A percentile compares a stretch with the other conserved stretches of the same genome.
Conservation (phyloP, 2,329 filamentous ascomycete genomes). For the Botrytis byssoidea region DNA sequence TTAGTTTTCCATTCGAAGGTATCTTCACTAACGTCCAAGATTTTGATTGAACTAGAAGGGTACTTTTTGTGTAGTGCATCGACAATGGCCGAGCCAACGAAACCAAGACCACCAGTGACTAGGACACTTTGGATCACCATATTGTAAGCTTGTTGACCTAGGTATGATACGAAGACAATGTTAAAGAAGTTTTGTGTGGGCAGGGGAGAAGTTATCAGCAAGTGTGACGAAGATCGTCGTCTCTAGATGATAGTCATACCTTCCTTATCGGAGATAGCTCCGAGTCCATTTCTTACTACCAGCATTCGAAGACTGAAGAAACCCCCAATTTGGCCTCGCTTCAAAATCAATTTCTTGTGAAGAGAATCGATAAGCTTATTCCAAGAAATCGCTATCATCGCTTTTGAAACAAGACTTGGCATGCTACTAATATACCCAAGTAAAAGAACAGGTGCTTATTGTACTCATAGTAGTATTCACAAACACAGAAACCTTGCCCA, state of each 20-base stretch:
- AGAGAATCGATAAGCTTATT: background rate
- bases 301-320: background rate
- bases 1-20: background rate
- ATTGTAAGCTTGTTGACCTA: background rate
- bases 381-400: too few relatives aligned
- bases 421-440: background rate
- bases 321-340: background rate
- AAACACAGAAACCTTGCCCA: background rate
- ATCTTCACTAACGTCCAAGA: constrained; percentile 3
- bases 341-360: background rate
- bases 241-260: background rate
- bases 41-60: background rate
- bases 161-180: background rate
- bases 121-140: constrained; percentile 6
- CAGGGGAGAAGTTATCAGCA: background rate
- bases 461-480: background rate
- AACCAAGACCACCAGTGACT: constrained; percentile 13
- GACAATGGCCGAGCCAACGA: constrained; percentile 12
- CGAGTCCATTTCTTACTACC: background rate
- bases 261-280: background rate
- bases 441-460: background rate
- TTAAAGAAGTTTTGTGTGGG: background rate
- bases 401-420: background rate
- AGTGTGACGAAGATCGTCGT: background rate
- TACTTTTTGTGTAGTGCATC: background rate